Conservation (phyloP, 202 grass and related monocot species). For the Schoenoplectus tabernaemontani region DNA sequence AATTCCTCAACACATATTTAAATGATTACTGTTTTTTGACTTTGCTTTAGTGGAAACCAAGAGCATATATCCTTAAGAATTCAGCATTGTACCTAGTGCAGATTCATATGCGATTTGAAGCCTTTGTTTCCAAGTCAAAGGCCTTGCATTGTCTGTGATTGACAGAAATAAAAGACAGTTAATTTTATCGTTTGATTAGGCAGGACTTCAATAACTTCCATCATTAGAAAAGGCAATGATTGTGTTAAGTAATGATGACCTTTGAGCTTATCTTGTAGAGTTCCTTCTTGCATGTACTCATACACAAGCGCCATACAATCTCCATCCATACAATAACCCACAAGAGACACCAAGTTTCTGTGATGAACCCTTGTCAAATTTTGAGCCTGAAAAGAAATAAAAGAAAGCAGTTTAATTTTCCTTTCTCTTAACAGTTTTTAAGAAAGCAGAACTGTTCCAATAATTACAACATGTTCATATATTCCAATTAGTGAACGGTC, state of each 20-base stretch:
- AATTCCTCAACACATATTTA: background rate
- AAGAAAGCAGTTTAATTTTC: background rate
- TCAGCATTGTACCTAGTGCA: conserved; percentile 17
- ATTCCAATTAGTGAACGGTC: background rate
- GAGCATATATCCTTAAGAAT: background rate
- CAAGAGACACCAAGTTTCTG: conserved; percentile 20
- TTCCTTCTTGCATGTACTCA: conserved; percentile 29
- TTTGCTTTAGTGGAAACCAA: background rate
- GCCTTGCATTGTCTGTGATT: background rate
- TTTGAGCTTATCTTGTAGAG: conserved; percentile 17
- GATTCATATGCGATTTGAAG: conserved; percentile 32
- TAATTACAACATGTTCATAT: background rate
- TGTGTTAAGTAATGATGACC: background rate
- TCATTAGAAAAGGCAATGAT: background rate
- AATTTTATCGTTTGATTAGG: background rate
- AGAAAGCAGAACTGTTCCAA: background rate
- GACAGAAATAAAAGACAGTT: background rate
- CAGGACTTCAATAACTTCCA: background rate
- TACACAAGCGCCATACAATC: conserved; percentile 21
- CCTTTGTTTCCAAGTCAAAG: conserved; percentile 24
- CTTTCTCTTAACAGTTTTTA: background rate
- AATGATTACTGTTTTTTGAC: background rate
- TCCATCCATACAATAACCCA: conserved; percentile 18
- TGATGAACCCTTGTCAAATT: conserved; percentile 23
- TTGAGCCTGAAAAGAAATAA: conserved; percentile 13